These are phyloP conservation scores for Crucibulum laeve DNA, from an alignment of 768 basidiomycete genomes.

Conservation along the genomic window DNA sequence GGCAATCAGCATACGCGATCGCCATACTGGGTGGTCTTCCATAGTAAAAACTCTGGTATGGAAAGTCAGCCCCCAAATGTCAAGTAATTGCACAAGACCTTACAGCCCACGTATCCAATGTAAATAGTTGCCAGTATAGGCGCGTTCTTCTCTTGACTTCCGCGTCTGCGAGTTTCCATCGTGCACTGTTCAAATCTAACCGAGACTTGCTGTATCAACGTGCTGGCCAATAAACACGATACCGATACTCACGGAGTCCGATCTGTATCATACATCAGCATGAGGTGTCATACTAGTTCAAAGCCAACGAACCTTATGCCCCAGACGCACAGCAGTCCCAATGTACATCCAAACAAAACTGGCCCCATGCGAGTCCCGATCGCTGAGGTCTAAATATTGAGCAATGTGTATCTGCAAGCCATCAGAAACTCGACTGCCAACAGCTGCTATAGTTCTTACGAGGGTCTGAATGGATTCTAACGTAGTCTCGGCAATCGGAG, in stretches of 20 bases:
- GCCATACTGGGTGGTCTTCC: conserved; percentile 59
- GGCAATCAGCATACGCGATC: conserved; percentile 49
- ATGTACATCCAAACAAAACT: no score
- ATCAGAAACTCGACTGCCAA: no score
- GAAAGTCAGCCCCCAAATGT: neutral
- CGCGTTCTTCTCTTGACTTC: conserved; percentile 43
- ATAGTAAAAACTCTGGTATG: conserved; percentile 50
- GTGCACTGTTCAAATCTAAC: conserved; percentile 53
- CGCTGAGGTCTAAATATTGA: no score
- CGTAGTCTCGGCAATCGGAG: no score
- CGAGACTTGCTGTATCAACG: neutral
- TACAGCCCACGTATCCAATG: conserved; percentile 60
- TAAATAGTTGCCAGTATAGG: conserved; percentile 69
- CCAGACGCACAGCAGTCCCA: no score
- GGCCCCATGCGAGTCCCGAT: no score
- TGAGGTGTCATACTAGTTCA: neutral
- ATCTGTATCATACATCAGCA: conserved; percentile 17
- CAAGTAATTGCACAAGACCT: conserved; percentile 4
- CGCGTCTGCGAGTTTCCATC: conserved; percentile 53
- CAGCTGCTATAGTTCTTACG: no score
- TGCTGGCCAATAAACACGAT: neutral
- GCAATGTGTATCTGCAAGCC: no score
- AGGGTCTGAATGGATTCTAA: no score
- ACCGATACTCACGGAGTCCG: conserved; percentile 47
- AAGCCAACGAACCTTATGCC: no score